These are phyloP conservation scores for Aurinia saxatilis DNA, from an alignment of 345 rosid species.

Conservation along the genomic window DNA sequence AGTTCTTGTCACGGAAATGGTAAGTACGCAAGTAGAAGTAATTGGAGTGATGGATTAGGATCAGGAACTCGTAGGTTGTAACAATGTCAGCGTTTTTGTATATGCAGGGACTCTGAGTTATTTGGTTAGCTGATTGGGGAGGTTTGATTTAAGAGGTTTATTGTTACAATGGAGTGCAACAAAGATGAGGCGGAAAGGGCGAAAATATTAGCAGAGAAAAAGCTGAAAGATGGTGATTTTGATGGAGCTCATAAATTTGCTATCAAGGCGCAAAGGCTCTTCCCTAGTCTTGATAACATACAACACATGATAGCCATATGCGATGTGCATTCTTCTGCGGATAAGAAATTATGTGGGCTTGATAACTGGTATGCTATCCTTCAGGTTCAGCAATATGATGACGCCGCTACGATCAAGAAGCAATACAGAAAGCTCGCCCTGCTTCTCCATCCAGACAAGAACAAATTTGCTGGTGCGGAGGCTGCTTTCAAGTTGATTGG, in stretches of 20 bases:
- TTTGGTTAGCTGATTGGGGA: neutral
- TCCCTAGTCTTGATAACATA: conserved; percentile 53
- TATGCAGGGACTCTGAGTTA: conserved; percentile 18
- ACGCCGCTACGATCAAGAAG: conserved; percentile 61
- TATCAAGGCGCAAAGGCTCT: conserved; percentile 55
- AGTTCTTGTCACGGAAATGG: neutral
- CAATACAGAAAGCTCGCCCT: conserved; percentile 79
- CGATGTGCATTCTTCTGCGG: conserved; percentile 66
- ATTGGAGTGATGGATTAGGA: neutral
- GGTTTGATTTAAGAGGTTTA: neutral
- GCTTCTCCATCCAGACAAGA: conserved; percentile 88
- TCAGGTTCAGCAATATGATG: conserved; percentile 52
- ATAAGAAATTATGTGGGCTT: conserved; percentile 40
- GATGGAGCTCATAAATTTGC: conserved; percentile 47
- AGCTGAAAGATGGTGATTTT: conserved; percentile 51
- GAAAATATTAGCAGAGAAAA: conserved; percentile 53
- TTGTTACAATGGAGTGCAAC: conserved; percentile 69
- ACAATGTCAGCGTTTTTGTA: neutral
- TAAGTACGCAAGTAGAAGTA: conserved; percentile 7
- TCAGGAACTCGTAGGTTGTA: neutral
- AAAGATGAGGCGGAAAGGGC: conserved; percentile 83
- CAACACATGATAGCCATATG: conserved; percentile 57
- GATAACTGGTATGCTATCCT: conserved; percentile 87
- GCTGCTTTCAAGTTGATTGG: conserved; percentile 90
- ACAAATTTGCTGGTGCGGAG: conserved; percentile 80